phyloP scores from a whole-genome alignment of 202 grass and related monocot genomes.

The Digitaria exilis region DNA sequence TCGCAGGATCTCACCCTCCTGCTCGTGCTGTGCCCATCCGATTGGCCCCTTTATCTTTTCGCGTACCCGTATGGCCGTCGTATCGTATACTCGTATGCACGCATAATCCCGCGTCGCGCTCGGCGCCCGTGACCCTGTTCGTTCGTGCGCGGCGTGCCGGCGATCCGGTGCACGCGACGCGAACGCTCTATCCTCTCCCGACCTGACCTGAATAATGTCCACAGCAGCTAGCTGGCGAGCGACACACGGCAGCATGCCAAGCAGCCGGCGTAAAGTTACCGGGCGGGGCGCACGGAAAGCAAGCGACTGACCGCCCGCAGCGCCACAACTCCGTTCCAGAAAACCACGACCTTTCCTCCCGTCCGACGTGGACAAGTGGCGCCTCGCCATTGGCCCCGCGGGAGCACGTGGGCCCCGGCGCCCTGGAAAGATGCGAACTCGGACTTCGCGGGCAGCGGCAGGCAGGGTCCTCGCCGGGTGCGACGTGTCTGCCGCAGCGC shows the following conservation, averaged over 20 bases:
- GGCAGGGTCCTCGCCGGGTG: not conserved
- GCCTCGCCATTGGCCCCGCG: not conserved
- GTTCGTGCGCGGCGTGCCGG: not conserved
- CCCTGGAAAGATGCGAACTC: not conserved
- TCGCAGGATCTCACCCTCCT: too few species aligned
- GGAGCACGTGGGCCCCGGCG: not conserved
- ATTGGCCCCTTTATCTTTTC: too few species aligned
- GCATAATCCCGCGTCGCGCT: not conserved
- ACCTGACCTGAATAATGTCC: too few species aligned
- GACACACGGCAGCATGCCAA: constrained; percentile 35
- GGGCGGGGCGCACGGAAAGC: not conserved
- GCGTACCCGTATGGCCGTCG: too few species aligned
- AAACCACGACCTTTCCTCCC: not conserved
- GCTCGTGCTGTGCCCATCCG: not conserved
- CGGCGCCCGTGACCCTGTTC: not conserved
- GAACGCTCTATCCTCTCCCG: too few species aligned
- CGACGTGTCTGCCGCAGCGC: constrained; percentile 24
- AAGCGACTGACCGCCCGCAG: not conserved
- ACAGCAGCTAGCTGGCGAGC: not conserved
- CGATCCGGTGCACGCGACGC: too few species aligned
- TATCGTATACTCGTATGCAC: too few species aligned
- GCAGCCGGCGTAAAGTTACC: not conserved
- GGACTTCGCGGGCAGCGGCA: not conserved
- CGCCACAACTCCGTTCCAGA: not conserved
- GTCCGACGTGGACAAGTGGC: constrained; percentile 36